Evolutionary conservation across 2,329 filamentous ascomycete species (phyloP).

Genomic region (Apiospora koreana): DNA sequence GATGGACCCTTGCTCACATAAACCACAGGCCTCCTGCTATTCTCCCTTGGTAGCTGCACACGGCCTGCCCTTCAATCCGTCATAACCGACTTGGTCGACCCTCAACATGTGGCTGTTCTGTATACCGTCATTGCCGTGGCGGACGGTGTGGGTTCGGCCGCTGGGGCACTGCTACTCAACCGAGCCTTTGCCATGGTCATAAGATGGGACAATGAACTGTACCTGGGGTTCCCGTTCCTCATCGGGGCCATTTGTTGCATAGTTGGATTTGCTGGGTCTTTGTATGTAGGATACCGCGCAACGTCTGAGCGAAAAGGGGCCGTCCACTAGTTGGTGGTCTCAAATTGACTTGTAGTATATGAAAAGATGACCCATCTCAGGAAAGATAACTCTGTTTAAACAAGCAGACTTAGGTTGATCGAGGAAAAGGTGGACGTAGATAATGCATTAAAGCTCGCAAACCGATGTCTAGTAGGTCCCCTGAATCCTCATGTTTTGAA

Average conservation of each 20-base stretch:
- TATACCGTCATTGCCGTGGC: slow-evolving; percentile 5
- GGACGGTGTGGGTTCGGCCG: neutral
- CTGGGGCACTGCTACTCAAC: neutral
- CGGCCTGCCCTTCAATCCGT: neutral
- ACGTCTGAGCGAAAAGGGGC: neutral
- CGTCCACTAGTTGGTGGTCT: neutral
- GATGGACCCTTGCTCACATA: neutral
- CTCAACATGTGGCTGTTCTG: neutral
- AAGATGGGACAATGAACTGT: neutral
- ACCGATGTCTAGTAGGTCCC: slow-evolving; percentile 6
- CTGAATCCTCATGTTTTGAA: neutral
- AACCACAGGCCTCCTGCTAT: neutral
- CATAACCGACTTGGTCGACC: neutral
- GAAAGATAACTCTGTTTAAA: too few species aligned
- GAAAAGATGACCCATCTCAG: too few species aligned
- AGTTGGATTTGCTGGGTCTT: neutral
- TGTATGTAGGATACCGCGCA: neutral
- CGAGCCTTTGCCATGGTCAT: neutral
- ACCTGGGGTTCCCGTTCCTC: neutral
- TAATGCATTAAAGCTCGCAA: too few species aligned
- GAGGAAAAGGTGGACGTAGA: too few species aligned
- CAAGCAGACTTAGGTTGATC: too few species aligned
- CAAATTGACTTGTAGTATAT: too few species aligned
- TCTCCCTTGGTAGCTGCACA: neutral
- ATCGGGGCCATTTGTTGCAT: neutral